Conservation (phyloP, 768 basidiomycete species). For the Rhizopogon vulgaris region DNA sequence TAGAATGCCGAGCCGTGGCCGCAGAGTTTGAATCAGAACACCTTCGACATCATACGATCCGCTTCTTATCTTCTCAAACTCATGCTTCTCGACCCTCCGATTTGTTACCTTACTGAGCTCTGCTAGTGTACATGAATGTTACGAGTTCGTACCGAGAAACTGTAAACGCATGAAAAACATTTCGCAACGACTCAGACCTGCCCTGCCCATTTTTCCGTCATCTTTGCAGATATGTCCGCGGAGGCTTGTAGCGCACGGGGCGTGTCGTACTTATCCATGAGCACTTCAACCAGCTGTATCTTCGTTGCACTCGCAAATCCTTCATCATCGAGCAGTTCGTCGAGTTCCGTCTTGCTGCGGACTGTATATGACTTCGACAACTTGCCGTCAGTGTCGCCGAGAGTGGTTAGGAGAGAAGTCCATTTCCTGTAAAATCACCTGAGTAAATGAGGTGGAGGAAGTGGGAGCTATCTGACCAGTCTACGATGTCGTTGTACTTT, state of each 20-base stretch:
- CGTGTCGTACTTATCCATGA: slow-evolving; percentile 70
- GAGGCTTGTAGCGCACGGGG: slow-evolving; percentile 56
- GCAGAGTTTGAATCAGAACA: too few relatives aligned
- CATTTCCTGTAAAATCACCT: slow-evolving; percentile 41
- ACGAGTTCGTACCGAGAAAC: too few relatives aligned
- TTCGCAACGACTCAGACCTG: slow-evolving; percentile 6
- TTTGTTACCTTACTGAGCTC: too few relatives aligned
- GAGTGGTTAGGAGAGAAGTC: slow-evolving; percentile 53
- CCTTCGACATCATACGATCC: too few relatives aligned
- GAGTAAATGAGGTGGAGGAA: not conserved
- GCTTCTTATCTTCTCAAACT: too few relatives aligned
- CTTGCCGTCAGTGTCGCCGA: slow-evolving; percentile 46
- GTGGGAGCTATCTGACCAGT: slow-evolving; percentile 42
- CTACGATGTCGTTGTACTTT: slow-evolving; percentile 80
- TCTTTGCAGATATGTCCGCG: slow-evolving; percentile 27
- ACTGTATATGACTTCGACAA: slow-evolving; percentile 61
- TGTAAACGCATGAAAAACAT: not conserved
- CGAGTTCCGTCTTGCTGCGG: slow-evolving; percentile 59
- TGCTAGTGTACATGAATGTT: too few relatives aligned
- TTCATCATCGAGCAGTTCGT: slow-evolving; percentile 55
- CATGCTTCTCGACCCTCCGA: too few relatives aligned
- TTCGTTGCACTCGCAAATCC: slow-evolving; percentile 57
- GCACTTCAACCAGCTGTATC: slow-evolving; percentile 76
- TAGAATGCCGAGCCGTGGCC: too few relatives aligned
- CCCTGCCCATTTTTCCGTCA: slow-evolving; percentile 13